Evolutionary conservation across 106 monocot genomes (phyloP), one percentile per base, ranked within the genome.

Genomic region (Posidonia australis): DNA sequence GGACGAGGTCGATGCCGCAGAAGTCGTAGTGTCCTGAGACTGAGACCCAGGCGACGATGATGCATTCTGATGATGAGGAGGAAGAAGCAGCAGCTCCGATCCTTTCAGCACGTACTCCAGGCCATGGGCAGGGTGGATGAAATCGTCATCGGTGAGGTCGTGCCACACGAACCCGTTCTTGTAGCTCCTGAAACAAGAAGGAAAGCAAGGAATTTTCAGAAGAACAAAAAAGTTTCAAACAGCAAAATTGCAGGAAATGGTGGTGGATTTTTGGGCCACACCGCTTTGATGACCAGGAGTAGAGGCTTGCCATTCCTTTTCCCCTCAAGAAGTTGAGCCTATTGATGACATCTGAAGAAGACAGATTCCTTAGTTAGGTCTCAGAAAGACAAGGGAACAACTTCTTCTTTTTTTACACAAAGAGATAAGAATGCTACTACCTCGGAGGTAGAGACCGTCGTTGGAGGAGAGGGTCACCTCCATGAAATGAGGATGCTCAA

Each of bases 401-500:
- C 36, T 4, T 7, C 36, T 2, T 36, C 2, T 48, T 48, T 48
- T 48, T 10, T 10, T 10, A 1, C 1, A 16, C 48, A 5, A 4
- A 44, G 19, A 27, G 46, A 59, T 19, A 11, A 70, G 16, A 46
- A 47, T 14, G 14, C 44, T 10, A 55, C 1, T 74, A 92, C 91
- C 91, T 85, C 72, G 73, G 65, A 93, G 80, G 46, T 81, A 81
- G 67, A 93, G 88, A 0, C 85, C 88, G 14, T 83, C 79, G 47
- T 45, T 13, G n/a, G 82, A 81, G 65, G 84, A 75, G 51, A 86
- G 77, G 23, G 89, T 28, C 20, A 93, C 83, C 70, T 93, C 89
- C 82, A 89, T 89, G 86, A 93, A 89, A 62, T 93, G 93, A 0
- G 93, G 93, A 13, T 93, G 93, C 66, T 93, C 93, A 47, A 93